Base-by-base conservation (phyloP, 345 rosid species). In the Lumnitzera littorea region DNA sequence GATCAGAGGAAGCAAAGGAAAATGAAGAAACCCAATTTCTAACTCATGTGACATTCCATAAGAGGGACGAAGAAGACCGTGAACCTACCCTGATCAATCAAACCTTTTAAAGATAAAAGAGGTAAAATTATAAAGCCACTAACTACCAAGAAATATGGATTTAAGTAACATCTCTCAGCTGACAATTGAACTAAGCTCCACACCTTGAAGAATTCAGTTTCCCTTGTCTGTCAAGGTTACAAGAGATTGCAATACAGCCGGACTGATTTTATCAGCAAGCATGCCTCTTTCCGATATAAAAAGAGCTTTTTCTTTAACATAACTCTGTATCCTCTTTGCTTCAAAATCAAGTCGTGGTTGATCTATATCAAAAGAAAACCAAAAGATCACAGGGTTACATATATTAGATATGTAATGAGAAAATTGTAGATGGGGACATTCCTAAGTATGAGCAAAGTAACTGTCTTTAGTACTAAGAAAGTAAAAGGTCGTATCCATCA, bases 281-380 rank as follows among this genome's bases (percentile, higher is more conserved):
- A 78, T 92, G 24, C 96, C 89, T 60, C 76, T 77, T 60, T 91
- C 91, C 16, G 89, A 88, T 67, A 84, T 70, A 50, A 36, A 25
- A 25, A 86, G 60, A 56, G 97, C 76, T 63, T 75, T 86, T 70
- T 92, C 92, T 57, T 90, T 86, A 25, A 90, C 78, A 56, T 70
- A 74, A 78, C 97, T 88, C 67, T 84, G 91, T 17, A 84, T 68
- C 71, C 80, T 86, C 62, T 91, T 85, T 2, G 84, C 73, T 53
- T 84, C 91, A 66, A 58, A 77, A 15, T 85, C 88, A 57, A 86
- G 74, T 29, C 49, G 66, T 64, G 70, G 66, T 78, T 84, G 90
- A 70, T 78, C 95, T 86, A 78, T 71, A 43, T 11, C 13, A 24
- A 3, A 55, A 66, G 64, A 65, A 70, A 14, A 55, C 48, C 6